Conservation (phyloP, 1,284 basidiomycete species). For the Coniferiporia weirii region DNA sequence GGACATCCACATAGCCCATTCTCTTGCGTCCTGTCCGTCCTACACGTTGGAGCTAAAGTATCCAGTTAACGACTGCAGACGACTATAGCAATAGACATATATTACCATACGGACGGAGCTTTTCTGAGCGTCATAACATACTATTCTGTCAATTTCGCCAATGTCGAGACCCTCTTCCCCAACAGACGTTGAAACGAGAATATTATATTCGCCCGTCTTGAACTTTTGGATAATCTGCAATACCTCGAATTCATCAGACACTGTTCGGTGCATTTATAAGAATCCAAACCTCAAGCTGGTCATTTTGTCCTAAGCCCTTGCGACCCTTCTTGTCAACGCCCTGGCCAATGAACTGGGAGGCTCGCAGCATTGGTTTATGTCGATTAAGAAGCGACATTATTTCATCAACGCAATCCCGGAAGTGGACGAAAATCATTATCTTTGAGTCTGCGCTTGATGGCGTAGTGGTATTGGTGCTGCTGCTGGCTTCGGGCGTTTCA, state of each 20-base stretch:
- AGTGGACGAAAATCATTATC: slow-evolving; percentile 96
- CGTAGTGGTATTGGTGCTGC: slow-evolving; percentile 16
- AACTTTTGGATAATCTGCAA: slow-evolving; percentile 77
- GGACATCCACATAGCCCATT: slow-evolving; percentile 84
- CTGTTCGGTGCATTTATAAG: background rate
- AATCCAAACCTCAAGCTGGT: slow-evolving; percentile 74
- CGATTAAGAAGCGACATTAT: slow-evolving; percentile 75
- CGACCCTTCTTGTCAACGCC: slow-evolving; percentile 79
- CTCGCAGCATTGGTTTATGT: slow-evolving; percentile 70
- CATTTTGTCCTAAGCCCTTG: slow-evolving; percentile 86
- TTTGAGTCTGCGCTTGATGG: slow-evolving; percentile 46
- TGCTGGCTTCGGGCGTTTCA: slow-evolving; percentile 37
- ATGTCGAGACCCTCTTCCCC: slow-evolving; percentile 99
- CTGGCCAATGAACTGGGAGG: slow-evolving; percentile 89
- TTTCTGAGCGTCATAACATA: slow-evolving; percentile 97
- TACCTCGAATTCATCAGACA: slow-evolving; percentile 1
- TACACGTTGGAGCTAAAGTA: slow-evolving; percentile 82
- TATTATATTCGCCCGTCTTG: slow-evolving; percentile 84
- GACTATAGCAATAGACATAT: background rate
- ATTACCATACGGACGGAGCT: slow-evolving; percentile 93
- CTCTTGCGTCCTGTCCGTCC: slow-evolving; percentile 95
- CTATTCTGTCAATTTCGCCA: slow-evolving; percentile 95
- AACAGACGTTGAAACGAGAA: slow-evolving; percentile 94
- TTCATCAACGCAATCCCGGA: slow-evolving; percentile 86
- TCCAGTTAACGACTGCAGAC: slow-evolving; percentile 1